These are phyloP conservation scores for Escallonia herrerae DNA, from an alignment of 129 eudicot genomes.

Conservation along the genomic window DNA sequence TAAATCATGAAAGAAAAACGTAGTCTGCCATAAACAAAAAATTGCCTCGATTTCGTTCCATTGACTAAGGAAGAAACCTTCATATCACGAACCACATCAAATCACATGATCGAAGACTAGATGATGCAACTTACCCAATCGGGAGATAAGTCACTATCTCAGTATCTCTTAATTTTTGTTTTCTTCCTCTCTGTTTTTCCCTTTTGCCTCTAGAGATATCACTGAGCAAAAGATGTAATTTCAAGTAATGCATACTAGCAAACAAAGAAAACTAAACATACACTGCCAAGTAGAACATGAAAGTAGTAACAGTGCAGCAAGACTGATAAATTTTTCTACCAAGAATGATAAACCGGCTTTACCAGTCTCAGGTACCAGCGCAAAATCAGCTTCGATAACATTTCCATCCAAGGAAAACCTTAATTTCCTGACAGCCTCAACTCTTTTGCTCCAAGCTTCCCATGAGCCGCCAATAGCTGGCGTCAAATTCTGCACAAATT, in stretches of 20 bases:
- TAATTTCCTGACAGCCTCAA: constrained; percentile 67
- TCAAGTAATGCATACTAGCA: no score
- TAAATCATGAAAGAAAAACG: no score
- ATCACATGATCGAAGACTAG: no score
- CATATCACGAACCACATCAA: not conserved
- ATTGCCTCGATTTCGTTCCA: no score
- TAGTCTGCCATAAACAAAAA: no score
- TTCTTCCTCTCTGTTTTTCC: no score
- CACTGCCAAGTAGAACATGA: no score
- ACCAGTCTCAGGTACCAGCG: constrained; percentile 25
- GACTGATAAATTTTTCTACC: not conserved
- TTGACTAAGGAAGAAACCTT: not conserved
- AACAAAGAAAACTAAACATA: no score
- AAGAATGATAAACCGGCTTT: constrained; percentile 14
- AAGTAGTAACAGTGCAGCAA: not conserved
- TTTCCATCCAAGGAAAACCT: constrained; percentile 87
- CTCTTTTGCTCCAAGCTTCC: constrained; percentile 87
- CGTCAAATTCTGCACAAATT: constrained; percentile 14
- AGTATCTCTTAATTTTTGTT: not conserved
- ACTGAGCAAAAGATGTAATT: no score
- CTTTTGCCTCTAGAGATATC: no score
- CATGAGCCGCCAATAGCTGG: constrained; percentile 41
- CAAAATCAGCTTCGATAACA: constrained; percentile 34
- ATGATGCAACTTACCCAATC: not conserved
- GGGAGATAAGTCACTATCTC: not conserved